These are phyloP conservation scores for Sarocladiaceae sp. DNA, from an alignment of 2,329 filamentous ascomycete genomes.

Conservation along the genomic window DNA sequence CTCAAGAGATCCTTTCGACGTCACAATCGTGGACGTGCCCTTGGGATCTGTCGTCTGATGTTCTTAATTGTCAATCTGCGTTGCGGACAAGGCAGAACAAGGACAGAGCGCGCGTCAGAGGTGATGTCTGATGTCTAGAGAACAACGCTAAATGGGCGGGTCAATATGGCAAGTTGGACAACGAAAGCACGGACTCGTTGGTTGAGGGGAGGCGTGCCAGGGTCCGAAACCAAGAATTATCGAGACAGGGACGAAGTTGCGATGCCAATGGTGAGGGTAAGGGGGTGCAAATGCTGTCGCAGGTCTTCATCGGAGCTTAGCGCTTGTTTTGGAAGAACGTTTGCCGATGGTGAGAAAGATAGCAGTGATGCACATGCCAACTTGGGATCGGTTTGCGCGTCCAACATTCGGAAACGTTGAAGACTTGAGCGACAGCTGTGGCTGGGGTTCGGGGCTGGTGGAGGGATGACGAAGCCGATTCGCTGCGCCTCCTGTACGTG, in stretches of 20 bases:
- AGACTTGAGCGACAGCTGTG: not conserved
- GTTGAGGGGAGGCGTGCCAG: not conserved
- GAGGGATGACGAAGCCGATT: not conserved
- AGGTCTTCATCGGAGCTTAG: not conserved
- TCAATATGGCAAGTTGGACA: not conserved
- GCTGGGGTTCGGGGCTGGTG: not conserved
- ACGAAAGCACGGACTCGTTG: not conserved
- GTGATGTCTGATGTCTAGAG: not conserved
- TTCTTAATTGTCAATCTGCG: not conserved
- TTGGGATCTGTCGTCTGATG: not conserved
- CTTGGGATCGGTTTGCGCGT: not conserved
- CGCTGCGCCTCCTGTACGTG: not conserved
- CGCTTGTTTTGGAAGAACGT: not conserved
- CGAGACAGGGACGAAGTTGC: not conserved
- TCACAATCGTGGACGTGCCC: not conserved
- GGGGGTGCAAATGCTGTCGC: not conserved
- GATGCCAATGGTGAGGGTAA: not conserved
- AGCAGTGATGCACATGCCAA: not conserved
- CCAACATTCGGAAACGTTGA: not conserved
- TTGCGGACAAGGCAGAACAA: not conserved
- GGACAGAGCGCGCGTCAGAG: constrained; percentile 4
- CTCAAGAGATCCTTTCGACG: not conserved
- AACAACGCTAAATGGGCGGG: not conserved
- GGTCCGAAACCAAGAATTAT: constrained; percentile 2
- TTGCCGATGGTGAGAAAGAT: not conserved